These are phyloP conservation scores for Clonostachys sp. DNA, from an alignment of 2,329 filamentous ascomycete genomes.

Conservation along the genomic window DNA sequence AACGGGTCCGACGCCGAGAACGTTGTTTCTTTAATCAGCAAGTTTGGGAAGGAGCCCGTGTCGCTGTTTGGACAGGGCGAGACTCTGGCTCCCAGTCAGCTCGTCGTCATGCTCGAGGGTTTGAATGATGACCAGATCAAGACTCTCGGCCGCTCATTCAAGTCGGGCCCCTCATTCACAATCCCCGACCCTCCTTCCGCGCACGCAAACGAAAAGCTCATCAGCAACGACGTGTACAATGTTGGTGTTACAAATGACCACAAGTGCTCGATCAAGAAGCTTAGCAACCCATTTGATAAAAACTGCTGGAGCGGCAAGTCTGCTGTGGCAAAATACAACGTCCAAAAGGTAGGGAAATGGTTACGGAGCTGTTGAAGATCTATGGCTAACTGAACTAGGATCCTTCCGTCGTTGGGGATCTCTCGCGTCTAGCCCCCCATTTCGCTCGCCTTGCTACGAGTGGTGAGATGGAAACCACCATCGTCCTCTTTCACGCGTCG, in stretches of 20 bases:
- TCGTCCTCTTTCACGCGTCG: conserved; percentile 50
- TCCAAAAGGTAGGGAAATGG: conserved; percentile 29
- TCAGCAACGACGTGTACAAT: conserved; percentile 33
- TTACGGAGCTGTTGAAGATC: not conserved
- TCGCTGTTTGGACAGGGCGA: conserved; percentile 40
- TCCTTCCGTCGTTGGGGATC: conserved; percentile 30
- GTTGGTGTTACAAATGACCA: conserved; percentile 26
- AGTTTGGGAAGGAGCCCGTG: conserved; percentile 48
- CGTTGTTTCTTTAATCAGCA: conserved; percentile 52
- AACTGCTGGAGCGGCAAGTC: conserved; percentile 39
- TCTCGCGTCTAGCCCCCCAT: conserved; percentile 37
- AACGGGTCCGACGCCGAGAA: conserved; percentile 33
- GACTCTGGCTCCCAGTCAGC: conserved; percentile 38
- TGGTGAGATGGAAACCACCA: conserved; percentile 50
- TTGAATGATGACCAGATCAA: conserved; percentile 40
- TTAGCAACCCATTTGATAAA: conserved; percentile 34
- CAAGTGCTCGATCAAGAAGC: conserved; percentile 29
- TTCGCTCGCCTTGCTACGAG: conserved; percentile 38
- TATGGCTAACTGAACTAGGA: conserved; percentile 24
- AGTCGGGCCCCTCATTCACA: conserved; percentile 39
- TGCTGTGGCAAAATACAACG: conserved; percentile 36
- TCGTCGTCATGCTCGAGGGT: conserved; percentile 57
- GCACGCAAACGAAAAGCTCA: conserved; percentile 33
- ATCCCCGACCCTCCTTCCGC: conserved; percentile 39
- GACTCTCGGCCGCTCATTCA: conserved; percentile 29